Percentiles rank a stretch among this genome's conserved stretches.
phyloP scores from a whole-genome alignment of 2,329 filamentous ascomycete species.

The Neofusicoccum laricinum region DNA sequence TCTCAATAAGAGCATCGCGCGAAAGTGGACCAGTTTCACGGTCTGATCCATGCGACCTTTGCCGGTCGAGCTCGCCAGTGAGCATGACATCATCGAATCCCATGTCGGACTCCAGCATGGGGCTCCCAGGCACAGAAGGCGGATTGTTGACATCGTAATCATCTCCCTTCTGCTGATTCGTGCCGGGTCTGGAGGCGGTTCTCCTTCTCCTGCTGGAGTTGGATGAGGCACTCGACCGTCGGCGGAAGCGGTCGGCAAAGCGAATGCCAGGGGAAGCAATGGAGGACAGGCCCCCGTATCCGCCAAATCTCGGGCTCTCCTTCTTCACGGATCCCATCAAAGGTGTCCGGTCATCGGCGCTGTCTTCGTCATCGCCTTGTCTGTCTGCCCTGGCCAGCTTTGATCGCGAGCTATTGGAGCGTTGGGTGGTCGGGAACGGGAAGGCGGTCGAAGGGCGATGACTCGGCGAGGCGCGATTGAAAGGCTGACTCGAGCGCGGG shows the following conservation, averaged over 20 bases:
- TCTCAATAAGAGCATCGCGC: constrained; percentile 50
- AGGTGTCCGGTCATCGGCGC: constrained; percentile 54
- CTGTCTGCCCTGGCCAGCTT: constrained; percentile 26
- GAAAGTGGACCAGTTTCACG: constrained; percentile 21
- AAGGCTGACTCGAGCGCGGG: constrained; percentile 27
- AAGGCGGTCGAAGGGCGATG: constrained; percentile 19
- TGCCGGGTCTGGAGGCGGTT: constrained; percentile 22
- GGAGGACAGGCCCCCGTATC: constrained; percentile 30
- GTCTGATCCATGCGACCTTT: constrained; percentile 24
- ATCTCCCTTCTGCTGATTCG: constrained; percentile 28
- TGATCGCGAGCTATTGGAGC: neutral
- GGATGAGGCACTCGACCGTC: constrained; percentile 32
- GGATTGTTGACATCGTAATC: constrained; percentile 65
- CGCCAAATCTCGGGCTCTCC: constrained; percentile 30
- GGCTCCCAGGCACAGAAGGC: constrained; percentile 60
- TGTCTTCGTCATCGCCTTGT: constrained; percentile 48
- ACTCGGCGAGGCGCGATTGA: constrained; percentile 16
- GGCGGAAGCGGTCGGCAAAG: constrained; percentile 27
- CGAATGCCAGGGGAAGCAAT: constrained; percentile 28
- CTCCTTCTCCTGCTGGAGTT: constrained; percentile 28
- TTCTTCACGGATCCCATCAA: constrained; percentile 45
- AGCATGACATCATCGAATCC: constrained; percentile 65
- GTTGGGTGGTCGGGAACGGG: constrained; percentile 7
- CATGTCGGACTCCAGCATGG: constrained; percentile 51
- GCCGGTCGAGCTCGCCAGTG: constrained; percentile 56